These are phyloP conservation scores for Yamadazyma siamensis DNA, from an alignment of 1,139 yeast species.

Conservation along the genomic window DNA sequence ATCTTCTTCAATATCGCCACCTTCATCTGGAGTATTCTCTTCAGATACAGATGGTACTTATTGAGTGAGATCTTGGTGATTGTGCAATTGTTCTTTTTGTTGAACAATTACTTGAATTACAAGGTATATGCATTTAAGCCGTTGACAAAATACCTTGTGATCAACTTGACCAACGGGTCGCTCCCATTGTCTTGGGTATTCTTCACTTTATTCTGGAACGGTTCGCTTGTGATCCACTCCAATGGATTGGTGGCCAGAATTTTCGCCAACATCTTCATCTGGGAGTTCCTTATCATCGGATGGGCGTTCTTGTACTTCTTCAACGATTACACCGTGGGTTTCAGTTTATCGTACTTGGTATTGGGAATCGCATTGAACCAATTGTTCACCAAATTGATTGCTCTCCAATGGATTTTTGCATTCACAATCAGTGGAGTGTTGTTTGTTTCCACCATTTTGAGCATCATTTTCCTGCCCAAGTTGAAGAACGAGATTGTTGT, in stretches of 20 bases:
- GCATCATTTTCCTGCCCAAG: constrained; percentile 28
- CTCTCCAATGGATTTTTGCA: constrained; percentile 84
- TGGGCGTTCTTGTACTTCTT: constrained; percentile 51
- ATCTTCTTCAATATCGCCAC: constrained; percentile 56
- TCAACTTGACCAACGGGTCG: constrained; percentile 48
- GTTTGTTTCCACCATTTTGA: constrained; percentile 44
- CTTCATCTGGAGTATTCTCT: constrained; percentile 60
- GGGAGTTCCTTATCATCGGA: constrained; percentile 76
- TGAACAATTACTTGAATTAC: constrained; percentile 55
- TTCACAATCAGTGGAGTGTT: constrained; percentile 58
- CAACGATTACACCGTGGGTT: constrained; percentile 71
- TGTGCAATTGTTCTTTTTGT: constrained; percentile 53
- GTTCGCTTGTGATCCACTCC: constrained; percentile 62
- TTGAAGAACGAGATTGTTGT: constrained; percentile 13
- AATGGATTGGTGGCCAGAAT: constrained; percentile 62
- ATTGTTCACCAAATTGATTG: constrained; percentile 61
- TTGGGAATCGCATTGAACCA: constrained; percentile 72
- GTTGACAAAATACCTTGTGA: constrained; percentile 19
- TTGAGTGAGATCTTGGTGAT: constrained; percentile 54
- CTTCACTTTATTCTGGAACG: constrained; percentile 77
- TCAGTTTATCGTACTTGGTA: constrained; percentile 53
- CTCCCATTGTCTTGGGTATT: constrained; percentile 73
- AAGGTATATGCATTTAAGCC: constrained; percentile 58
- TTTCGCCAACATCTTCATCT: constrained; percentile 67
- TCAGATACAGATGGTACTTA: constrained; percentile 53